Evolutionary conservation across 2,329 filamentous ascomycete genomes (phyloP).

Genomic region (Diaporthe citrichinensis): DNA sequence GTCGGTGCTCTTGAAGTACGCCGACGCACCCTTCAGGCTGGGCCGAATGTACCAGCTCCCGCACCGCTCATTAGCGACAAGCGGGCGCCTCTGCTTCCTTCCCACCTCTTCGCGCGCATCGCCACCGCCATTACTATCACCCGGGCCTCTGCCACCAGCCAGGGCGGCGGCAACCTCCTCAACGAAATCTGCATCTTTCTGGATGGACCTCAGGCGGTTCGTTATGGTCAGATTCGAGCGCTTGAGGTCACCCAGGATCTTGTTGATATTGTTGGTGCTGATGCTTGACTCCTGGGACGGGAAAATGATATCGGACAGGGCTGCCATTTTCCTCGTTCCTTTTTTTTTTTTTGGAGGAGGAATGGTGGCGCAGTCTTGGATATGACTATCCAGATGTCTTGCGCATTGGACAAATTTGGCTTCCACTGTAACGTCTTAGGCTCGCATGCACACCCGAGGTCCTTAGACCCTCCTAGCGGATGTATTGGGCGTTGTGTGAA

Average conservation of each 20-base stretch:
- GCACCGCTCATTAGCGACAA: slow-evolving; percentile 94
- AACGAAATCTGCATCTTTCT: slow-evolving; percentile 83
- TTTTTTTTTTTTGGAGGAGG: neutral
- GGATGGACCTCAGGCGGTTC: slow-evolving; percentile 87
- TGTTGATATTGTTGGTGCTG: slow-evolving; percentile 70
- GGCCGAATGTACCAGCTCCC: slow-evolving; percentile 94
- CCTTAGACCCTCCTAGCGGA: neutral
- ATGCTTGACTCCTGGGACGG: slow-evolving; percentile 64
- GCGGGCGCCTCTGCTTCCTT: slow-evolving; percentile 64
- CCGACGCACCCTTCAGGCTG: slow-evolving; percentile 75
- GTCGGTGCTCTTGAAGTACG: slow-evolving; percentile 98
- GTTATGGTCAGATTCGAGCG: slow-evolving; percentile 82
- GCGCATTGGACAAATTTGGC: neutral
- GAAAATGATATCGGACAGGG: slow-evolving; percentile 63
- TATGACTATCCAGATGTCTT: neutral
- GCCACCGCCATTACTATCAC: neutral
- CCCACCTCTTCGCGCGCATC: neutral
- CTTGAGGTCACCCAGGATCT: slow-evolving; percentile 79
- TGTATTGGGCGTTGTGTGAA: neutral
- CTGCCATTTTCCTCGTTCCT: slow-evolving; percentile 43
- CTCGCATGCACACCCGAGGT: neutral
- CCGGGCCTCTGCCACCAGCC: slow-evolving; percentile 35
- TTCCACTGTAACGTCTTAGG: neutral
- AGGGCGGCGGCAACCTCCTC: slow-evolving; percentile 68
- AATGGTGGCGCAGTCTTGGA: neutral